Evolutionary conservation across 75 land plant species (phyloP).

Genomic region (Cryptomeria japonica): DNA sequence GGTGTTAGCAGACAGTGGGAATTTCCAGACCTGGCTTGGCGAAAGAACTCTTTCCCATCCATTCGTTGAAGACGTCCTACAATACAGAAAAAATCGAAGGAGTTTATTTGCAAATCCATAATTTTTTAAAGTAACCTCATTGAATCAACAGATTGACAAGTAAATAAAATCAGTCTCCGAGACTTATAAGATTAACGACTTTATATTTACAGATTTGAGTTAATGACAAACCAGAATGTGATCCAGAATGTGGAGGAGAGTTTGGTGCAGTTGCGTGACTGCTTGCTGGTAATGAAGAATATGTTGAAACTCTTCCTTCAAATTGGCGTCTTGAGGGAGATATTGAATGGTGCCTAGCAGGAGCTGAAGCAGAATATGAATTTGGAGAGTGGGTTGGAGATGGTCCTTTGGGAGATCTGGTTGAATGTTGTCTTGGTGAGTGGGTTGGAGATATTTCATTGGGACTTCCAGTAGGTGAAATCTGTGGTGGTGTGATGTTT

Average conservation of each 20-base stretch:
- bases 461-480: constrained; percentile 72
- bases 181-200: neutral
- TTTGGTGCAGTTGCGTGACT: constrained; percentile 49
- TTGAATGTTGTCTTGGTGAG: constrained; percentile 55
- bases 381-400: constrained; percentile 57
- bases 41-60: constrained; percentile 96
- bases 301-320: constrained; percentile 52
- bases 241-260: constrained; percentile 45
- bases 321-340: constrained; percentile 49
- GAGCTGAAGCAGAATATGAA: constrained; percentile 39
- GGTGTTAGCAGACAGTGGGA: neutral
- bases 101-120: constrained; percentile 12
- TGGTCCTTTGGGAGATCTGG: constrained; percentile 49
- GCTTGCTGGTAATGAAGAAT: constrained; percentile 57
- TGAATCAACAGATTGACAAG: neutral
- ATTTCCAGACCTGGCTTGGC: constrained; percentile 82
- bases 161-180: neutral
- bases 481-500: constrained; percentile 51
- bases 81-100: constrained; percentile 11
- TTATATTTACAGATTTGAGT: neutral
- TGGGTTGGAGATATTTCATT: constrained; percentile 41
- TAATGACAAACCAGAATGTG: constrained; percentile 39
- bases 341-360: constrained; percentile 50
- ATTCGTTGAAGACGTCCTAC: constrained; percentile 63
- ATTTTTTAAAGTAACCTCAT: neutral